Percentiles rank a stretch among this genome's conserved stretches.
These are phyloP conservation scores for Cyathus striatus DNA, from an alignment of 768 basidiomycete species.

Conservation along the genomic window DNA sequence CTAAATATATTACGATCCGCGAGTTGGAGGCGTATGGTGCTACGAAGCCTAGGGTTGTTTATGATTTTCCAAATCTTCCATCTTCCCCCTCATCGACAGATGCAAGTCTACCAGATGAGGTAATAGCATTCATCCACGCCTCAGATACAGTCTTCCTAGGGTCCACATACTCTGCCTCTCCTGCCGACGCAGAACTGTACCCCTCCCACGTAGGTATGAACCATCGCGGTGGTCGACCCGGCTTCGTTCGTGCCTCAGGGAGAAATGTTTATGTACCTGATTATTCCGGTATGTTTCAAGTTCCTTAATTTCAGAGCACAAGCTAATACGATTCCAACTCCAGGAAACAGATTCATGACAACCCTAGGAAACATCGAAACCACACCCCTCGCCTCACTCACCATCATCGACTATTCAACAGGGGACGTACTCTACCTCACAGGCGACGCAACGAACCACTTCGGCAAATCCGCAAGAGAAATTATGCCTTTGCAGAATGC, in stretches of 20 bases:
- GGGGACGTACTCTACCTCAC: conserved; percentile 62
- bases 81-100: too few relatives aligned
- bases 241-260: conserved; percentile 54
- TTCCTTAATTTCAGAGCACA: too few relatives aligned
- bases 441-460: conserved; percentile 44
- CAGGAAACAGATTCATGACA: conserved; percentile 60
- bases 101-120: conserved; percentile 43
- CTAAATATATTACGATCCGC: conserved; percentile 62
- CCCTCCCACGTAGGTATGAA: conserved; percentile 63
- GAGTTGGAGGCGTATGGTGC: conserved; percentile 39
- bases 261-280: conserved; percentile 56
- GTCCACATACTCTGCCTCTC: conserved; percentile 38
- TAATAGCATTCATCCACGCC: conserved; percentile 39
- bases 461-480: conserved; percentile 39
- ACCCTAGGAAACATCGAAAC: conserved; percentile 59
- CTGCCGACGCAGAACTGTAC: conserved; percentile 29
- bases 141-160: conserved; percentile 55
- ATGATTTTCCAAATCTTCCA: conserved; percentile 29
- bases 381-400: conserved; percentile 50
- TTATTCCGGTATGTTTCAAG: conserved; percentile 50
- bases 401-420: conserved; percentile 47
- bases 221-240: conserved; percentile 58
- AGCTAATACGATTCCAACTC: conserved; percentile 4
- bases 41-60: conserved; percentile 30
- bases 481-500: conserved; percentile 54